These are phyloP conservation scores for Globisporangium ultimum DNA, from an alignment of 352 stramenopile species.

Conservation along the genomic window DNA sequence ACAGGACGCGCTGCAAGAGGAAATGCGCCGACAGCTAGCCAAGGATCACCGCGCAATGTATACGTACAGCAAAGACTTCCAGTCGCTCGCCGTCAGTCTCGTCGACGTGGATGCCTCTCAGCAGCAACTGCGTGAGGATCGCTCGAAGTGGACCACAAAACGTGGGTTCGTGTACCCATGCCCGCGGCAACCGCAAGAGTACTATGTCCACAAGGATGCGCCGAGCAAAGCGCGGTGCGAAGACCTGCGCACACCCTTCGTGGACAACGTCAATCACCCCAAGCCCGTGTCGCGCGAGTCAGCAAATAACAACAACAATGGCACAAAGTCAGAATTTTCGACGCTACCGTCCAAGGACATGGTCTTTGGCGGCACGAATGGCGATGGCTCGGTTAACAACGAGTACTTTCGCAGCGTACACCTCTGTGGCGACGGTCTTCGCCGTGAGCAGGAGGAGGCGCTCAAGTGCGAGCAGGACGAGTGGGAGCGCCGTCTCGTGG, in stretches of 20 bases:
- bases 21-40: conserved; percentile 58
- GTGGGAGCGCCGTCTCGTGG: conserved; percentile 80
- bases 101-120: conserved; percentile 66
- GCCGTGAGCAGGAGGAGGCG: conserved; percentile 70
- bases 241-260: conserved; percentile 77
- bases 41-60: conserved; percentile 65
- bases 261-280: conserved; percentile 78
- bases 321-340: conserved; percentile 46
- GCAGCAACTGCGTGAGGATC: conserved; percentile 41
- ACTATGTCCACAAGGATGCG: conserved; percentile 61
- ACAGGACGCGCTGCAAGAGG: conserved; percentile 82
- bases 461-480: conserved; percentile 57
- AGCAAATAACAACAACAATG: conserved; percentile 6
- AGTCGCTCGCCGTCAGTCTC: conserved; percentile 80
- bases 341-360: conserved; percentile 84
- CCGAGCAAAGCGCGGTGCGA: conserved; percentile 79
- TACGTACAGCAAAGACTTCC: conserved; percentile 87
- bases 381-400: conserved; percentile 50
- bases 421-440: conserved; percentile 75
- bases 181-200: conserved; percentile 60
- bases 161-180: conserved; percentile 87
- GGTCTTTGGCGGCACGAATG: conserved; percentile 85
- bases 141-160: conserved; percentile 78
- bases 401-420: conserved; percentile 88
- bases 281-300: conserved; percentile 51